Base-by-base conservation (phyloP, 2,329 filamentous ascomycete genomes). In the Cladosporium sphaerospermum region DNA sequence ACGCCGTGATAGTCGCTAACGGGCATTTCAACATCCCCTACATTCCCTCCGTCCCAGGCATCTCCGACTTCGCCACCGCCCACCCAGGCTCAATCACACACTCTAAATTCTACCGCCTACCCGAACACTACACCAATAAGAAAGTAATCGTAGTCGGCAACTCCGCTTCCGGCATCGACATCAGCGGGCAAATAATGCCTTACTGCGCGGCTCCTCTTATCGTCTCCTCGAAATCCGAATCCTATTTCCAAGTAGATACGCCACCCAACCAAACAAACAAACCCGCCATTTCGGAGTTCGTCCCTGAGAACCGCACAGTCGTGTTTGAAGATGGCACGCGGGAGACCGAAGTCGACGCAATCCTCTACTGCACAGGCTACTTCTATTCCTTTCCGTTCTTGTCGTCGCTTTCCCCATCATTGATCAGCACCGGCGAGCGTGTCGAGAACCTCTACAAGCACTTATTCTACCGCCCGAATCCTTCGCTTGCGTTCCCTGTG, bases 341-440 rank as follows among this genome's bases (percentile, higher is more conserved):
- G 9, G 86, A 89, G 63, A 71, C 72, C 3, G 73, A 83, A 33
- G 70, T 97, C 53, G 91, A 96, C 63, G 79, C 82, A 1, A 73
- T 96, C 5, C 67, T 97, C 28, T 96, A 92, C 69, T 91, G 88
- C 67, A 96, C 92, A 0, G 92, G 92, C 0, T 97, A 95, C 63
- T 80, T 95, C 53, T 96, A 88, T 70, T 84, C 85, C 4, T 87
- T 86, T 54, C 89, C 90, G 0, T 96, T 96, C 64, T 66, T 84
- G 3, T 67, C 69, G 2, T 67, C 67, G 0, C 64, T 81, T 3
- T 36, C 55, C 14, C 77, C 82, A 0, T 74, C 80, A 0, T 66
- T 89, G 2, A 77, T 91, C 52, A 83, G 80, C 0, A 79, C 83
- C 52, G 91, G 91, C 1, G 79, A 78, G 33, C 79, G 86, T 28